phyloP scores from a whole-genome alignment of 2,329 filamentous ascomycete species.

The Botrytis paeoniae region DNA sequence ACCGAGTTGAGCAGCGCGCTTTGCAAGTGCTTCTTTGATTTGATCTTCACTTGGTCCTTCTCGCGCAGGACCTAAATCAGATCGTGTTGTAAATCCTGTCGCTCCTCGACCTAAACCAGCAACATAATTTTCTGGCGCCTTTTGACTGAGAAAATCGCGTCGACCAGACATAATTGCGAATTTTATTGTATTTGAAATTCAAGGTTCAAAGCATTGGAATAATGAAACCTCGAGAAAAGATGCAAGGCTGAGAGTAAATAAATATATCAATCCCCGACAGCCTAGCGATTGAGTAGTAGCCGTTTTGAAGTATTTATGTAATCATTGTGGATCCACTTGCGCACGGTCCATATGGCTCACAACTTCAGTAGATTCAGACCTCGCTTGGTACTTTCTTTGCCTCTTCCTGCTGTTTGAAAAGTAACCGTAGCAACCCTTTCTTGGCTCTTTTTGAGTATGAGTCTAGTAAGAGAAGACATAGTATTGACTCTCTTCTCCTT shows the following conservation, averaged over 20 bases:
- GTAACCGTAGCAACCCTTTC: neutral
- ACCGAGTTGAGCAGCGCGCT: slow-evolving; percentile 80
- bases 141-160: slow-evolving; percentile 84
- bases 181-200: neutral
- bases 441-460: neutral
- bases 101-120: slow-evolving; percentile 96
- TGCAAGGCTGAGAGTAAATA: slow-evolving; percentile 12
- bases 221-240: neutral
- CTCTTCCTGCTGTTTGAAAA: neutral
- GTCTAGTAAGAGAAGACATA: neutral
- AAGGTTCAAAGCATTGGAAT: slow-evolving; percentile 7
- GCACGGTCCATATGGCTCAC: neutral
- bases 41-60: slow-evolving; percentile 97
- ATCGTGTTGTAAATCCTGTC: slow-evolving; percentile 95
- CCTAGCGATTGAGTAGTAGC: neutral
- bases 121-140: slow-evolving; percentile 83
- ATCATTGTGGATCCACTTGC: neutral
- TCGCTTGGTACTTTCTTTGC: neutral
- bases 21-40: slow-evolving; percentile 95
- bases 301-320: neutral
- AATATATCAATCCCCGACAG: neutral
- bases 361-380: neutral
- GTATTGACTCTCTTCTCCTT: neutral
- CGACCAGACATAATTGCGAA: slow-evolving; percentile 45
- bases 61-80: slow-evolving; percentile 89